Conservation (phyloP, 768 basidiomycete species). For the Coprinopsis cinerea region DNA sequence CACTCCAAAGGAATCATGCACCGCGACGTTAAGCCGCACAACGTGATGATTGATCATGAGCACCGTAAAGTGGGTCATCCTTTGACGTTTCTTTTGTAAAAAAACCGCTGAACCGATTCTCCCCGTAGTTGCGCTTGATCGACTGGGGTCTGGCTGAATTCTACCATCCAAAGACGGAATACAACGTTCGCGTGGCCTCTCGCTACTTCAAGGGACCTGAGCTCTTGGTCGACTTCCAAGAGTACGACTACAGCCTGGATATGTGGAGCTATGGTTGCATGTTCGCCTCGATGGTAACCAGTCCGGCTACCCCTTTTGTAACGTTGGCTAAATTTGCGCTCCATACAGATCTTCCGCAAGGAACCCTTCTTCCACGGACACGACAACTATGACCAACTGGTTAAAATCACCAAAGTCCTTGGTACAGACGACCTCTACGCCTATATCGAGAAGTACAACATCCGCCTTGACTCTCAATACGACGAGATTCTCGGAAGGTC, state of each 20-base stretch:
- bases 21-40: conserved; percentile 96
- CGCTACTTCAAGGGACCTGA: conserved; percentile 99
- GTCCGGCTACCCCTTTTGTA: conserved; percentile 4
- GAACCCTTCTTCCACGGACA: conserved; percentile 99
- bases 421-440: conserved; percentile 93
- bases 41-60: conserved; percentile 99
- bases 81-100: conserved; percentile 5
- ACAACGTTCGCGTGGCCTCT: conserved; percentile 96
- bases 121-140: conserved; percentile 77
- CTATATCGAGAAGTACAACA: conserved; percentile 93
- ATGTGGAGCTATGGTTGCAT: conserved; percentile 99
- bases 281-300: conserved; percentile 93
- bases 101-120: conserved; percentile 8
- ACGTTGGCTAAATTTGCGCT: too few relatives aligned
- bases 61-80: conserved; percentile 71
- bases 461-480: conserved; percentile 92
- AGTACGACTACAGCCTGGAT: conserved; percentile 96
- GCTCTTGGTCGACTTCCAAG: conserved; percentile 94
- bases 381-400: conserved; percentile 97
- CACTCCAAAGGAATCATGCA: conserved; percentile 99
- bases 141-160: conserved; percentile 99
- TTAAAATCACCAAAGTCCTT: conserved; percentile 96
- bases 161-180: conserved; percentile 95
- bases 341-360: conserved; percentile 90
- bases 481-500: conserved; percentile 92